Conservation (phyloP, 257 asterid genomes). For the Fraxinus pennsylvanica region DNA sequence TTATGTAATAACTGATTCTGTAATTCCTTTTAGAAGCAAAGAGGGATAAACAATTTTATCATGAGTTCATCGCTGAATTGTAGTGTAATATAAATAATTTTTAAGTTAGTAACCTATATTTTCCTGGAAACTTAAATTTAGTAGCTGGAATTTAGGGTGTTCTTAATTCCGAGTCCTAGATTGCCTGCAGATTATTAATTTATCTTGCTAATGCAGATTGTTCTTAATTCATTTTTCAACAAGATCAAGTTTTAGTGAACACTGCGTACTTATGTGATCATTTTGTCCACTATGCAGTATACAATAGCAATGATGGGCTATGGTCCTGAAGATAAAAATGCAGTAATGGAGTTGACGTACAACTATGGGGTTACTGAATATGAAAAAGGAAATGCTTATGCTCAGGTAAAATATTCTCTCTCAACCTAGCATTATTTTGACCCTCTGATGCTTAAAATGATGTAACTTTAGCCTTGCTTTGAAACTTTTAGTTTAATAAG, state of each 20-base stretch:
- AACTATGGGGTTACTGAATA: slow-evolving; percentile 63
- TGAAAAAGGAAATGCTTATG: slow-evolving; percentile 67
- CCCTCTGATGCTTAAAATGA: slow-evolving; percentile 3
- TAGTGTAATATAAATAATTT: not conserved
- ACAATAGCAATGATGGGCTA: slow-evolving; percentile 68
- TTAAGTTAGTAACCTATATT: not conserved
- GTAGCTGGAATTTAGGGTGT: not conserved
- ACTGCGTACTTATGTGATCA: not conserved
- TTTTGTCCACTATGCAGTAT: slow-evolving; percentile 44
- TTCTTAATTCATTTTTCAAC: not conserved
- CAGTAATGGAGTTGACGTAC: slow-evolving; percentile 62
- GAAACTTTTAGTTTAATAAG: slow-evolving; percentile 17
- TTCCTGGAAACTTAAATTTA: not conserved
- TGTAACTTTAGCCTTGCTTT: not conserved
- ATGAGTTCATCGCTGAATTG: not conserved
- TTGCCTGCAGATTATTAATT: not conserved
- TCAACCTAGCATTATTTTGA: slow-evolving; percentile 13
- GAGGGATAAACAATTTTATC: not conserved
- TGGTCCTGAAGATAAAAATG: slow-evolving; percentile 63
- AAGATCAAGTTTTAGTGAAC: not conserved
- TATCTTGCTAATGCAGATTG: not conserved
- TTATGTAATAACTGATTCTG: not conserved
- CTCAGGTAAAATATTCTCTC: slow-evolving; percentile 46
- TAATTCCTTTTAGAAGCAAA: not conserved
- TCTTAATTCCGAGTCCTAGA: not conserved